These are phyloP conservation scores for Talaromyces sp. DNA, from an alignment of 2,329 filamentous ascomycete genomes.

Conservation along the genomic window DNA sequence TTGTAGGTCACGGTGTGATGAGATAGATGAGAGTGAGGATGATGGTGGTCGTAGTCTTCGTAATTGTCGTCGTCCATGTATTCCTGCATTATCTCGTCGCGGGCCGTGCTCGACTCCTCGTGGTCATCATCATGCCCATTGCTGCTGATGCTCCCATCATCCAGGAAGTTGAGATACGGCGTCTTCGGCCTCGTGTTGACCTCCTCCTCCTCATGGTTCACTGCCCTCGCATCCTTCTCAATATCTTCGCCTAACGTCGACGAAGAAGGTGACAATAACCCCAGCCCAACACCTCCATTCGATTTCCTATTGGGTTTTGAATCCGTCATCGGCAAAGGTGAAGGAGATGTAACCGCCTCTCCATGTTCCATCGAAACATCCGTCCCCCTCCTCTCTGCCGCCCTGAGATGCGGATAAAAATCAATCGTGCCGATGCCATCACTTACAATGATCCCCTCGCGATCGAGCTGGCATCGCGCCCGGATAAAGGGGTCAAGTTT, in stretches of 20 bases:
- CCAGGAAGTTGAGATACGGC: neutral
- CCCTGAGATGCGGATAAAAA: slow-evolving; percentile 57
- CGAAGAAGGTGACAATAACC: slow-evolving; percentile 3
- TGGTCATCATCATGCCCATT: slow-evolving; percentile 2
- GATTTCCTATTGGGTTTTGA: neutral
- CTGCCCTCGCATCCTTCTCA: neutral
- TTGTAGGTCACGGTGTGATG: neutral
- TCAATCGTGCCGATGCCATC: slow-evolving; percentile 62
- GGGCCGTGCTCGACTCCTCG: slow-evolving; percentile 1
- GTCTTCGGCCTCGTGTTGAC: neutral
- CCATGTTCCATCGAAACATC: neutral
- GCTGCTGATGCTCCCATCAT: slow-evolving; percentile 1
- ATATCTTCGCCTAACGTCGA: neutral
- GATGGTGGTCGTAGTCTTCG: neutral
- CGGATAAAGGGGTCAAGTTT: slow-evolving; percentile 79
- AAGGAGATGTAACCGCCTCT: slow-evolving; percentile 2
- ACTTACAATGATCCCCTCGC: slow-evolving; percentile 62
- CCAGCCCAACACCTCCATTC: neutral
- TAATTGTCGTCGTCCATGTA: slow-evolving; percentile 17
- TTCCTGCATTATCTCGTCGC: slow-evolving; percentile 18
- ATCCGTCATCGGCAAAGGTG: neutral
- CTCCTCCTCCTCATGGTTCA: neutral
- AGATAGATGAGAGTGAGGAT: neutral
- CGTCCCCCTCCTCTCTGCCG: neutral
- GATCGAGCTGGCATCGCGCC: slow-evolving; percentile 75